Base-by-base conservation (phyloP, 495 filamentous ascomycete species). In the Penicillium goetzii region DNA sequence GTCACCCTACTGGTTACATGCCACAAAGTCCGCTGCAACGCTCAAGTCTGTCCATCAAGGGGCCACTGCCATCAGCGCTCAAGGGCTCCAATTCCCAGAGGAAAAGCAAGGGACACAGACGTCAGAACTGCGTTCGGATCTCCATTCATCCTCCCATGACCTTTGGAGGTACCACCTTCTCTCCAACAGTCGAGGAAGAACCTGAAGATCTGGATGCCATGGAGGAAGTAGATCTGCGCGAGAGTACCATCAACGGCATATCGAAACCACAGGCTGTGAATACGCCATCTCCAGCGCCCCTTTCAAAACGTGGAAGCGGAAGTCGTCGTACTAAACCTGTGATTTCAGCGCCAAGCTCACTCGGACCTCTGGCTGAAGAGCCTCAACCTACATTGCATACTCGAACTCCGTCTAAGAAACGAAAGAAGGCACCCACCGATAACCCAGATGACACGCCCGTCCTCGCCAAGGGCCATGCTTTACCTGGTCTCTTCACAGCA, bases 81-180 rank as follows among this genome's bases (percentile, higher is more conserved):
- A 80, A 78, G 59, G 68, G 75, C 9, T 69, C 68, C n/a, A 78
- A 72, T 10, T 71, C 71, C 0, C 65, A 67, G 30, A 72, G 76
- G n/a, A 81, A 77, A 59, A 76, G 76, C 23, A 81, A 77, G 59
- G 76, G 76, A 25, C 80, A 85, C 56, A 68, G 76, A 52, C 74
- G 79, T 23, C 79, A 83, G 25, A 81, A 82, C 50, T 82, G 77
- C 53, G 78, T 84, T 4, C 79, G 81, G 32, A 81, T 83, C 38
- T 83, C 83, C 0, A 80, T 81, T 11, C 72, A 80, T 26, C 78
- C 78, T 0, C 73, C 79, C 0, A 66, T 78, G 38, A 77, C 74
- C 5, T 80, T 82, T 32, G 70, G 74, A 0, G 69, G 73, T 15
- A 59, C 73, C 15, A 53, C 67, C 5, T 80, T 78, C 60, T 74